Base-by-base conservation (phyloP, 2,329 filamentous ascomycete genomes). In the Scedosporium apiospermum region DNA sequence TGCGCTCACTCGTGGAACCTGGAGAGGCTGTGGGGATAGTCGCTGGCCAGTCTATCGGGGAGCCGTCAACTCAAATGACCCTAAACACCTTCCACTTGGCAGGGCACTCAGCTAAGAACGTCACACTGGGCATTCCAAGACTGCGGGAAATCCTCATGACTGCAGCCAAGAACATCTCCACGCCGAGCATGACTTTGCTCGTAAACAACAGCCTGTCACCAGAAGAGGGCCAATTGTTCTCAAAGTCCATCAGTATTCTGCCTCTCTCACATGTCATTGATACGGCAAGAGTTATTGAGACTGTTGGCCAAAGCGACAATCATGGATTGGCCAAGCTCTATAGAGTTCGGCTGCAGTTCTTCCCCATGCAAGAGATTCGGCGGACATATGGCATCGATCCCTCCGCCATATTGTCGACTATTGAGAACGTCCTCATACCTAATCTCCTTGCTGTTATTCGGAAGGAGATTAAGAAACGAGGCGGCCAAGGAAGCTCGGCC, bases 11-110 rank as follows among this genome's bases (percentile, higher is more conserved):
- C 7, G 89, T 97, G 26, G 93, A 99, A 69, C 91, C 95, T 30
- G 95, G 95, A 57, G 96, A 99, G 77, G 93, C 95, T 27, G 93
- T 99, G 27, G 95, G 95, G 67, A 96, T 99, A 66, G 91, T 99
- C 64, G 96, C 96, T 60, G 93, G 93, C 9, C 95, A 99, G 76
- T 98, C 93, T 38, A 88, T 99, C 51, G 95, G 95, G 72, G 96
- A 99, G 72, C 95, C 96, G 7, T 97, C 93, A 2, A 99, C 95
- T 10, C 95, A 99, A 75, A 99, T 99, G 96, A 99, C 96, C 6
- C 80, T 99, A 62, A 99, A 99, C 77, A 99, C 96, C 30, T 99
- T 99, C 85, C 95, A 99, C 83, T 90, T 99, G 84, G 95, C 95
- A 75, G 95, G 95, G 71, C 93, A 98, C 80, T 93, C 95, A 21